Conservation (phyloP, 345 rosid species). For the Gossypium stocksii region DNA sequence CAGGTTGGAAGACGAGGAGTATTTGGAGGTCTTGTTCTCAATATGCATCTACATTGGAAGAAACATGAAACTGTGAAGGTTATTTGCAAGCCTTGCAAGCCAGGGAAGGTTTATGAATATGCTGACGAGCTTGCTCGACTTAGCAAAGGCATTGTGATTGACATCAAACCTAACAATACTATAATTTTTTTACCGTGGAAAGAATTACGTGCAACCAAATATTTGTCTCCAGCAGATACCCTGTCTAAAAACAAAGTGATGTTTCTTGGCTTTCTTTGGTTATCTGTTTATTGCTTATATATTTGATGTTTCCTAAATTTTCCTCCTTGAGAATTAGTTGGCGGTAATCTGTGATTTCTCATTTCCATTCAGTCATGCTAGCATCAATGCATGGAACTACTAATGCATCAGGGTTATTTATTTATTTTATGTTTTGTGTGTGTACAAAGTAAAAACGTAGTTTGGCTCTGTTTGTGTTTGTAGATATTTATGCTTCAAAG, state of each 20-base stretch:
- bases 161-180: conserved; percentile 61
- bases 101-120: conserved; percentile 72
- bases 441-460: background rate
- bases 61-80: conserved; percentile 92
- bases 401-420: background rate
- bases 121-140: conserved; percentile 76
- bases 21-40: conserved; percentile 91
- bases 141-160: conserved; percentile 80
- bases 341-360: background rate
- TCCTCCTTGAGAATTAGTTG: background rate
- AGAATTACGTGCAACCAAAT: conserved; percentile 77
- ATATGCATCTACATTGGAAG: conserved; percentile 98
- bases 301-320: background rate
- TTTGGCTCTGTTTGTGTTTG: background rate
- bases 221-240: conserved; percentile 73
- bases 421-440: background rate
- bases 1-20: conserved; percentile 91
- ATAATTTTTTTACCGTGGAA: conserved; percentile 81
- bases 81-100: conserved; percentile 79
- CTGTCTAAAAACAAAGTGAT: conserved; percentile 71
- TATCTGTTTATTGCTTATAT: background rate
- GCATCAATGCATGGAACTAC: background rate
- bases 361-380: background rate
- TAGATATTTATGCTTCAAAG: conserved; percentile 1
- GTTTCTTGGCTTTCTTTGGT: background rate